phyloP scores from a whole-genome alignment of 2,329 filamentous ascomycete genomes.

The Aspergillus neoniger region DNA sequence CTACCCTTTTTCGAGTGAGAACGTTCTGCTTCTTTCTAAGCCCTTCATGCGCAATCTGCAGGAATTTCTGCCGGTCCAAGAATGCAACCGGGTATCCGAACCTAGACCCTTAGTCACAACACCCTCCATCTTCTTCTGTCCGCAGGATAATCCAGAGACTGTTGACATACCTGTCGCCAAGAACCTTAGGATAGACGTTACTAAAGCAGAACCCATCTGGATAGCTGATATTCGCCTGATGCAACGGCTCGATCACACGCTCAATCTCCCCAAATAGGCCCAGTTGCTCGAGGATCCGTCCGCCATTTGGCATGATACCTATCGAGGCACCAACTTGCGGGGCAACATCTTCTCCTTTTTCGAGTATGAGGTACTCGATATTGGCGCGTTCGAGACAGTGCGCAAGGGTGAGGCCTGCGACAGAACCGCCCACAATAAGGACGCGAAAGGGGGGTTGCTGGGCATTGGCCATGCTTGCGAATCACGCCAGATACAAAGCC shows the following conservation, averaged over 20 bases:
- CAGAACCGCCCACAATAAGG: conserved; percentile 53
- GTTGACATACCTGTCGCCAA: conserved; percentile 13
- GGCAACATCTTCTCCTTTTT: conserved; percentile 16
- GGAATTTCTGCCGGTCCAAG: conserved; percentile 22
- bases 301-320: conserved; percentile 24
- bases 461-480: neutral
- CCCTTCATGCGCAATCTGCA: conserved; percentile 26
- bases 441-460: conserved; percentile 26
- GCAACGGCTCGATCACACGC: conserved; percentile 18
- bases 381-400: conserved; percentile 47
- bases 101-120: neutral
- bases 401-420: conserved; percentile 53
- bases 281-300: conserved; percentile 22
- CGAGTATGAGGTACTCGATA: conserved; percentile 52
- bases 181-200: conserved; percentile 10
- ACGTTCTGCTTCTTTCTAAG: conserved; percentile 34
- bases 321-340: conserved; percentile 22
- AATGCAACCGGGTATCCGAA: conserved; percentile 24
- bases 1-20: conserved; percentile 31
- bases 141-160: too few species aligned
- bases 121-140: neutral
- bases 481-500: neutral
- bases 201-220: conserved; percentile 15
- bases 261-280: conserved; percentile 17
- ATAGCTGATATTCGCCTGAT: conserved; percentile 12